Evolutionary conservation across 257 asterid genomes (phyloP), one percentile per base, ranked within the genome.

Genomic region (Linaria vulgaris): DNA sequence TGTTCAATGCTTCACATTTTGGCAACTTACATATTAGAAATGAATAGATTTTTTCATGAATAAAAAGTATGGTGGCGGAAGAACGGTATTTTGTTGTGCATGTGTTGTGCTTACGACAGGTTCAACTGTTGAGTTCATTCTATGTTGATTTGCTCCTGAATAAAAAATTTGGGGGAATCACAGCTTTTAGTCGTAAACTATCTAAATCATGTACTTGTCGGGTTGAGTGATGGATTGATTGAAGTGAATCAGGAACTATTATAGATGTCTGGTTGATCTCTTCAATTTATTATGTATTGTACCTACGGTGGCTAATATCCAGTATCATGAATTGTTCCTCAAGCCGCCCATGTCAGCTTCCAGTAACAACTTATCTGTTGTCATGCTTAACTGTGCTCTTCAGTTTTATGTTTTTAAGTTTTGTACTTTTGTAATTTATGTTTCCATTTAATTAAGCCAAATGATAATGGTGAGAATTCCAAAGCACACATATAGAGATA

Each of bases 151-250:
- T 39, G 66, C 30, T 54, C 43, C 30, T 50, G 27, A 41, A 59
- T 64, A 17, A 55, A 31, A 19, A n/a, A n/a, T n/a, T 60, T 45
- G 46, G 60, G 31, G 61, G 25, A 10, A 45, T 48, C 41, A 43
- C 25, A 25, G 16, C 10, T 20, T 44, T 24, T 56, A 39, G n/a
- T 37, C 38, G 54, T 34, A 13, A 55, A 27, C 9, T 41, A 17
- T 71, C 62, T n/a, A 45, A 20, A 34, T 27, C 44, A 60, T 11
- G 65, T 9, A 43, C 72, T 59, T 19, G 34, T 61, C 31, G 59
- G 39, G 23, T 44, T 58, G 34, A 60, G 64, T 25, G n/a, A 38
- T 61, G 47, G 30, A 13, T 64, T 57, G 68, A 12, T 41, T 63
- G 60, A 19, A 54, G 46, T 64, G 63, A 37, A 56, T 47, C 13